Evolutionary conservation across 192 early-diverging fungal species (phyloP).

Genomic region (Linnemannia schmuckeri): DNA sequence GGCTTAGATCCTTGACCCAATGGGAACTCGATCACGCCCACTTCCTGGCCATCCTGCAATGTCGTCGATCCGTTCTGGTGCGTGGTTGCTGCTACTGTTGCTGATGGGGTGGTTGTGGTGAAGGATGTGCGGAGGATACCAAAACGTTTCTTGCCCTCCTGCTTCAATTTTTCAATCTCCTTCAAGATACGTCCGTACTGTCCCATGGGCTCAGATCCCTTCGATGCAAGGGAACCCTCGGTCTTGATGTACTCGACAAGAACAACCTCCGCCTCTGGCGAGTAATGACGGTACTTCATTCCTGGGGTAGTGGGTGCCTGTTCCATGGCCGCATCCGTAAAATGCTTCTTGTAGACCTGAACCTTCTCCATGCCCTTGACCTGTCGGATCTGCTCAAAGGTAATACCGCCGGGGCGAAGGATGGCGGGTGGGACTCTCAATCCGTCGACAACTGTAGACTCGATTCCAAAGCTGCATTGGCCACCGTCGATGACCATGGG

Average conservation of each 20-base stretch:
- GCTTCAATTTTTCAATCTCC: constrained; percentile 45
- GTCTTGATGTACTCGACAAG: constrained; percentile 65
- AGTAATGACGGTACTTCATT: constrained; percentile 99
- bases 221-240: neutral
- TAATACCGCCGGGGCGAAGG: constrained; percentile 93
- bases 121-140: constrained; percentile 55
- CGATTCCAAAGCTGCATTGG: constrained; percentile 89
- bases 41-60: neutral
- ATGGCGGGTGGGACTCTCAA: constrained; percentile 81
- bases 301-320: constrained; percentile 93
- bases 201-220: neutral
- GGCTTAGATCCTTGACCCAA: constrained; percentile 66
- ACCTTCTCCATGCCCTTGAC: constrained; percentile 75
- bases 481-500: constrained; percentile 94
- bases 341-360: constrained; percentile 86
- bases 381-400: constrained; percentile 76
- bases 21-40: constrained; percentile 61
- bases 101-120: neutral
- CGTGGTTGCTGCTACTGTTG: constrained; percentile 20
- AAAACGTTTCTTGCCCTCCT: constrained; percentile 42
- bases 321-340: constrained; percentile 78
- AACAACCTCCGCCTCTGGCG: constrained; percentile 89
- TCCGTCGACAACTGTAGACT: constrained; percentile 94
- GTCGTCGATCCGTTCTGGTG: neutral
- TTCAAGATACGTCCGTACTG: constrained; percentile 34